Base-by-base conservation (phyloP, 495 filamentous ascomycete species). In the Articulospora tetracladia region DNA sequence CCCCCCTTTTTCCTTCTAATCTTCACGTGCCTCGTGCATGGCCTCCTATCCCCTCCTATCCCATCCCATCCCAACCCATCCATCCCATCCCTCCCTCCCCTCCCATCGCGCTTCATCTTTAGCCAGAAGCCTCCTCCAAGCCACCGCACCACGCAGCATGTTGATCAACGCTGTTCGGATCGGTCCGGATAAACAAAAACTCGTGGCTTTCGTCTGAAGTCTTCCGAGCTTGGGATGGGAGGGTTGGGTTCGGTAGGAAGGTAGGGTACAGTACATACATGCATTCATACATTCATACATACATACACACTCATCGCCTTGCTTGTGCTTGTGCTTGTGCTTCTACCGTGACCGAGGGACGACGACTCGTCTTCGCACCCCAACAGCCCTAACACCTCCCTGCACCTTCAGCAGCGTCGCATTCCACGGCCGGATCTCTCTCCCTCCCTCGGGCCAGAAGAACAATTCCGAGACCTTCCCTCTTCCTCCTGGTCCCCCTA, bases 141-240 rank as follows among this genome's bases (percentile, higher is more conserved):
- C 56, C 56, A 51, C 47, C 12, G 46, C 46, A n/a, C 13, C 10
- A 58, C 52, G 46, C 46, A n/a, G 13, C 10, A 58, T 59, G 46
- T 7, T 26, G 47, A 34, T 57, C 55, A 27, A 27, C 39, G 39
- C 23, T 36, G 34, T 19, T 55, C 58, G 58, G 58, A 47, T 48
- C 58, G 58, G 51, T 53, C 58, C 58, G 58, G 58, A 55, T 55
- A 24, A 23, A 22, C 20, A 52, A 44, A 4, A 6, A 13, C 30
- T 32, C n/a, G n/a, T n/a, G n/a, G n/a, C n/a, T n/a, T n/a, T n/a
- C n/a, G 3, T 34, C 22, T 47, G 39, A 12, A 15, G n/a, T 30
- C 52, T 54, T 36, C 52, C 52, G 52, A 17, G 8, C 17, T 17
- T 13, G 19, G 52, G 23, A 47, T 47, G 41, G 41, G 41, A 17